Conservation (phyloP, 2,329 filamentous ascomycete species). For the Ophiostoma ulmi region DNA sequence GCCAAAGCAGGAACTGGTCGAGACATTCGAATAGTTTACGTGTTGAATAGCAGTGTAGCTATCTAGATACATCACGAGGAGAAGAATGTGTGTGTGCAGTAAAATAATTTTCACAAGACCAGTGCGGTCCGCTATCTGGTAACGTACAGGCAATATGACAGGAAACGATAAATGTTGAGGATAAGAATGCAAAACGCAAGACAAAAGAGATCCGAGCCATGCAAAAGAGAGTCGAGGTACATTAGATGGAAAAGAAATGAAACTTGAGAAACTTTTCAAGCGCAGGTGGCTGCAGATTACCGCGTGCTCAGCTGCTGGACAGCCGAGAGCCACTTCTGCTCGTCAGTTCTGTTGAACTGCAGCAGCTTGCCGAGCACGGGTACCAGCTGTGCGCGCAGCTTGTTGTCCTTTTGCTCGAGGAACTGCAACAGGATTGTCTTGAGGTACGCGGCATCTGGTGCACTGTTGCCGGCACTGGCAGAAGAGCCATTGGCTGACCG, state of each 20-base stretch:
- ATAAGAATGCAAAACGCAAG: neutral
- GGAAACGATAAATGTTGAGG: neutral
- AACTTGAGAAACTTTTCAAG: neutral
- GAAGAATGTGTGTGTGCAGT: neutral
- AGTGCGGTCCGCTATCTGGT: neutral
- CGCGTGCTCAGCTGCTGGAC: constrained; percentile 48
- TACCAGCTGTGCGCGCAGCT: constrained; percentile 68
- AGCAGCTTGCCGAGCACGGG: constrained; percentile 72
- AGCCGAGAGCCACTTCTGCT: constrained; percentile 80
- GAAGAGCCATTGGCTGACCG: constrained; percentile 34
- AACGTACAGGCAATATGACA: neutral
- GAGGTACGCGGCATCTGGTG: constrained; percentile 58
- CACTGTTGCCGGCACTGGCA: constrained; percentile 26
- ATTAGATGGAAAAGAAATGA: neutral
- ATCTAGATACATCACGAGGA: neutral
- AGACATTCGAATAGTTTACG: constrained; percentile 17
- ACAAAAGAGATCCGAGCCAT: constrained; percentile 6
- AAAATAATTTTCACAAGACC: neutral
- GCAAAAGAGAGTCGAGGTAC: neutral
- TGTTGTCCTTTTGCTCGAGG: constrained; percentile 73
- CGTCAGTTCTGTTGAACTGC: constrained; percentile 67
- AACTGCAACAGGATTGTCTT: constrained; percentile 81
- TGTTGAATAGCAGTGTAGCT: neutral
- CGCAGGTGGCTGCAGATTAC: neutral
- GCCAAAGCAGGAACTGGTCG: constrained; percentile 13